Base-by-base conservation (phyloP, 1,284 basidiomycete species). In the Ganoderma leucocontextum region DNA sequence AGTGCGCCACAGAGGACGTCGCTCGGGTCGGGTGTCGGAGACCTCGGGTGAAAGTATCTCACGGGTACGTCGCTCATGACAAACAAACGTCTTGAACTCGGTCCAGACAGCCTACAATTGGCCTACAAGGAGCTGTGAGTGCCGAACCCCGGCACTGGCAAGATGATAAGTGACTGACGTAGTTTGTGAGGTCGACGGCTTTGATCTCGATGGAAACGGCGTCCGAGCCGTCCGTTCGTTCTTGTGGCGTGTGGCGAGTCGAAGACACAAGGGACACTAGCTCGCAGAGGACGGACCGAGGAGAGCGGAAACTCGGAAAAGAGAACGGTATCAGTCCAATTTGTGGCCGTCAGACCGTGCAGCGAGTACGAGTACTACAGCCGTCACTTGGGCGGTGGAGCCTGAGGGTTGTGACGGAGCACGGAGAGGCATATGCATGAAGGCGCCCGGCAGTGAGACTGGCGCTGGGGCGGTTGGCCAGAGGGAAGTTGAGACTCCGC, bases 401-500 rank as follows among this genome's bases (percentile, higher is more conserved):
- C n/a, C n/a, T n/a, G n/a, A n/a, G 6, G 12, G 17, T 15, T 25
- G 22, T 49, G 47, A 49, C 47, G 47, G 47, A 22, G 47, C 9
- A n/a, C n/a, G 44, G 44, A 49, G 22, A 25, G 47, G 47, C 29
- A 29, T 29, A 29, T 29, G 29, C 29, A 22, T 3, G 47, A 0
- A 49, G 47, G 19, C 47, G 47, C 47, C 47, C 8, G 22, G 22
- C 22, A 25, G 22, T 22, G 12, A 38, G n/a, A 25, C 19, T 25
- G 58, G 22, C 58, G 58, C 58, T 36, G 13, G 52, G 12, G 52
- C 29, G 33, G 52, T 49, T 49, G 33, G 52, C 29, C 52, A 29
- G 9, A 41, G 19, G 25, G 35, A 67, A 74, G 73, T 75, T 75
- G 70, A 72, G 71, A 73, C 75, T 76, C 76, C 74, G 73, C 76